Percentiles rank a stretch among this genome's conserved stretches.
These are phyloP conservation scores for Aspergillus viridinutans DNA, from an alignment of 2,329 filamentous ascomycete species.

Conservation along the genomic window DNA sequence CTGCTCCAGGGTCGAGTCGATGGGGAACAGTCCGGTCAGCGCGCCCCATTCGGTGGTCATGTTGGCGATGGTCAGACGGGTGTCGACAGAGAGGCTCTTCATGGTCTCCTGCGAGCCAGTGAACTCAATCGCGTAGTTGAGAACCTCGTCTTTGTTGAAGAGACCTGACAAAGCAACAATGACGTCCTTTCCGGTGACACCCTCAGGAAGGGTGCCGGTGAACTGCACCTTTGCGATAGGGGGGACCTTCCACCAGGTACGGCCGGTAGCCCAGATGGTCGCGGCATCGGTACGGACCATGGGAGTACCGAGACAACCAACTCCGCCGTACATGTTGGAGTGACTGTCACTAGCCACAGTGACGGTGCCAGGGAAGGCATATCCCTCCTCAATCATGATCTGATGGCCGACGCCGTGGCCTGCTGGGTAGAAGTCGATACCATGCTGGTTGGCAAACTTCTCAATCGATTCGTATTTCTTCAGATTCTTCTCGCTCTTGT, in stretches of 20 bases:
- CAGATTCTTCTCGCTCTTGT: constrained; percentile 71
- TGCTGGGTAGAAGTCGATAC: constrained; percentile 71
- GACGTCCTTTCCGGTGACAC: constrained; percentile 89
- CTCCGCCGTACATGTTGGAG: constrained; percentile 76
- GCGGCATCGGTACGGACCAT: constrained; percentile 86
- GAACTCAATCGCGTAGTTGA: constrained; percentile 91
- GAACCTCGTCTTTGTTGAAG: constrained; percentile 80
- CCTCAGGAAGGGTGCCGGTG: constrained; percentile 67
- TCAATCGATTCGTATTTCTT: constrained; percentile 81
- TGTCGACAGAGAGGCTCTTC: constrained; percentile 65
- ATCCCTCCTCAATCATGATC: constrained; percentile 69
- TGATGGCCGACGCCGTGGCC: constrained; percentile 85
- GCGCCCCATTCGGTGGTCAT: constrained; percentile 84
- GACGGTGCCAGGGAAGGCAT: constrained; percentile 79
- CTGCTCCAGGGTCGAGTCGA: constrained; percentile 64
- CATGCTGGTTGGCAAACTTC: constrained; percentile 73
- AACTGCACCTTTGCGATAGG: constrained; percentile 77
- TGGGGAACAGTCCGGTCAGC: constrained; percentile 71
- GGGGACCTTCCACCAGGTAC: constrained; percentile 86
- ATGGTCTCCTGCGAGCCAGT: constrained; percentile 75
- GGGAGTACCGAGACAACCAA: constrained; percentile 72
- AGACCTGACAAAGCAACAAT: constrained; percentile 84
- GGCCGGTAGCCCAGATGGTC: constrained; percentile 75
- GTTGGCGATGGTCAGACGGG: constrained; percentile 65
- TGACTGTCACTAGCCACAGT: constrained; percentile 70